A percentile compares a stretch with the other conserved stretches of the same genome.
These are phyloP conservation scores for Anthracocystis setariae DNA, from an alignment of 1,284 basidiomycete genomes.

Conservation along the genomic window DNA sequence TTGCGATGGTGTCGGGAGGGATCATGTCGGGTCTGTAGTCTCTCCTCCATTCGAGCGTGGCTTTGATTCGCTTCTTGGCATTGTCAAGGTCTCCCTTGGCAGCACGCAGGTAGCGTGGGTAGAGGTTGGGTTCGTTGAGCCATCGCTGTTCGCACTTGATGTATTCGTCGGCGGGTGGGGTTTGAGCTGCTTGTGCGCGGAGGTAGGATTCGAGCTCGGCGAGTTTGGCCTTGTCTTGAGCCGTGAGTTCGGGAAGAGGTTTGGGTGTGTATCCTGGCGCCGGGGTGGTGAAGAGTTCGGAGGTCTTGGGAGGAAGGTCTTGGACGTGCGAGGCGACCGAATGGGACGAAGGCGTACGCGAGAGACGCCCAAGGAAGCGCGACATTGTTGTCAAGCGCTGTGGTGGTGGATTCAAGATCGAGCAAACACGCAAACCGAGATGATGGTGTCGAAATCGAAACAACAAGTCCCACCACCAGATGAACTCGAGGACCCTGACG, in stretches of 20 bases:
- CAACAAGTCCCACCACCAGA: too few relatives aligned
- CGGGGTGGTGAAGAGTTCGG: conserved; percentile 28
- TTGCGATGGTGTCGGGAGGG: conserved; percentile 52
- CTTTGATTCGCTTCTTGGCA: conserved; percentile 58
- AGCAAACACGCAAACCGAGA: too few relatives aligned
- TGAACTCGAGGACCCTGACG: too few relatives aligned
- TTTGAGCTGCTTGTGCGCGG: conserved; percentile 7
- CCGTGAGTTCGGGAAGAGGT: conserved; percentile 16
- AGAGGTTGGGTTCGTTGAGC: conserved; percentile 49
- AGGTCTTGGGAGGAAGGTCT: conserved; percentile 38
- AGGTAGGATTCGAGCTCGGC: conserved; percentile 30
- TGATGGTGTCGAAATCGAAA: not conserved
- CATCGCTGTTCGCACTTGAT: conserved; percentile 52
- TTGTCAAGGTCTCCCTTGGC: conserved; percentile 59
- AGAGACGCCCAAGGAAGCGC: conserved; percentile 36
- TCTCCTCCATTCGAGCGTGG: conserved; percentile 64
- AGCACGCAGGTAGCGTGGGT: conserved; percentile 59
- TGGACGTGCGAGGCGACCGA: conserved; percentile 25
- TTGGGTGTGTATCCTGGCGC: conserved; percentile 27
- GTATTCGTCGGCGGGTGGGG: conserved; percentile 43
- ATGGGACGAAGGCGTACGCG: conserved; percentile 33
- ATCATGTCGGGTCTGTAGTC: conserved; percentile 63
- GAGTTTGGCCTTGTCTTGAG: conserved; percentile 35
- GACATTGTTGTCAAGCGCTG: conserved; percentile 28
- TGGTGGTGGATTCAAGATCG: not conserved